Percentiles rank a stretch among this genome's conserved stretches.
Conservation (phyloP, 116 monocot genomes). For the Dioscorea cayenensis region DNA sequence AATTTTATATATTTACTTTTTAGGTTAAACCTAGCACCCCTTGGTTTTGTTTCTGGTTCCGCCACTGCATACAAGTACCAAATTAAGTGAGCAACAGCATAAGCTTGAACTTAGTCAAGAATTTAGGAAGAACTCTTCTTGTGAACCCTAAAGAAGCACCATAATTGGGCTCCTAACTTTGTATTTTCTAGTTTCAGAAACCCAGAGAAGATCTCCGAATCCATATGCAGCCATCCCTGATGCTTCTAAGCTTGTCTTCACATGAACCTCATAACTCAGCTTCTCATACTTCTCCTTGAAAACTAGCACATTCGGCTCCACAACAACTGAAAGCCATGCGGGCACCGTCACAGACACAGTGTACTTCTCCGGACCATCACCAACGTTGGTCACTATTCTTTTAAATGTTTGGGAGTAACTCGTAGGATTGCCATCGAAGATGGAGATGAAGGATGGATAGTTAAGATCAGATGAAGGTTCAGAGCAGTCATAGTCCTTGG, state of each 20-base stretch:
- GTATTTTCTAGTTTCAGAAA: constrained; percentile 7
- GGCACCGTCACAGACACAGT: constrained; percentile 24
- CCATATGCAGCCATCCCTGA: constrained; percentile 8
- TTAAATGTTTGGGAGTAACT: constrained; percentile 14
- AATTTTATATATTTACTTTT: too few relatives aligned
- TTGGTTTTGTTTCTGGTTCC: too few relatives aligned
- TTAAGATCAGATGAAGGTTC: constrained; percentile 45
- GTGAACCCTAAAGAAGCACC: not conserved
- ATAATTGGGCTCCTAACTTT: constrained; percentile 35
- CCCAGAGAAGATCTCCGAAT: constrained; percentile 13
- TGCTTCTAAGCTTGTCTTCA: constrained; percentile 8
- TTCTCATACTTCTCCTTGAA: constrained; percentile 40
- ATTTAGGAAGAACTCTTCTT: too few relatives aligned
- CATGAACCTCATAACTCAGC: constrained; percentile 26
- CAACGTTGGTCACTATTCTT: constrained; percentile 56
- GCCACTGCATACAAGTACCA: too few relatives aligned
- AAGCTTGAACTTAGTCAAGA: too few relatives aligned
- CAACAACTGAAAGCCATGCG: constrained; percentile 5
- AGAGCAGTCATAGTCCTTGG: constrained; percentile 17
- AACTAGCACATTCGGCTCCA: constrained; percentile 28
- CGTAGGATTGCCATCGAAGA: constrained; percentile 17
- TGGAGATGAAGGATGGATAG: constrained; percentile 75
- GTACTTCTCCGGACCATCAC: constrained; percentile 17
- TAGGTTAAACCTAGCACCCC: too few relatives aligned
- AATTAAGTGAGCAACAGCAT: too few relatives aligned